Evolutionary conservation across 106 monocot species (phyloP), one percentile per base, ranked within the genome.

Genomic region (Narthecium ossifragum): DNA sequence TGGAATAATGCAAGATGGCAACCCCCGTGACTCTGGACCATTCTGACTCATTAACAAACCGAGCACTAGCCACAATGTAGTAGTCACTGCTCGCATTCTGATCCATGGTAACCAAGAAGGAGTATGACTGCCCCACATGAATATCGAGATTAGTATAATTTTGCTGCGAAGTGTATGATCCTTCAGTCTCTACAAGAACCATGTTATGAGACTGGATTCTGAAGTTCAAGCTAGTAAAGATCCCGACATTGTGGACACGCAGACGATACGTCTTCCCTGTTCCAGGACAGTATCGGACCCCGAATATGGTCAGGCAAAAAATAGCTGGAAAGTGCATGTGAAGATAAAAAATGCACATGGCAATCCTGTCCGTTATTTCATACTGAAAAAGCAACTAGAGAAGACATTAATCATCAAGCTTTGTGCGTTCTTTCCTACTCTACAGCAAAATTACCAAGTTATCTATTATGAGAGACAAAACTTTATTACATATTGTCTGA

Each of bases 111-210:
- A 85, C 68, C 51, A 91, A 62, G 66, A 91, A 91, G 24, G 90
- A 91, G 70, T 82, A 91, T 13, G 90, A 91, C 57, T 91, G 90
- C 1, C 90, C 85, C 26, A 91, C 85, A 71, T 82, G 85, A 69
- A 85, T 82, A 55, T 91, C 85, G 14, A 91, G 52, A 57, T 72
- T 76, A 39, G 82, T 82, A 45, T 68, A 85, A 34, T 91, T 91
- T 53, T 82, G 78, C 32, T 86, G 82, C 2, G 61, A 57, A 6
- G 90, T 91, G 53, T 91, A 91, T 10, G 85, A 73, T 55, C 90
- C 90, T 73, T 91, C 90, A 20, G 90, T 76, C 62, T 91, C 85
- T 4, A 72, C 73, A 32, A 91, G 79, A 50, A 85, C 79, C 78
- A 91, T 31, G 68, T 85, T 82, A 46, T 85, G 90, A 15, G 64